Evolutionary conservation across 1,139 yeast genomes (phyloP).

Genomic region (Candida pseudoviswanathii): DNA sequence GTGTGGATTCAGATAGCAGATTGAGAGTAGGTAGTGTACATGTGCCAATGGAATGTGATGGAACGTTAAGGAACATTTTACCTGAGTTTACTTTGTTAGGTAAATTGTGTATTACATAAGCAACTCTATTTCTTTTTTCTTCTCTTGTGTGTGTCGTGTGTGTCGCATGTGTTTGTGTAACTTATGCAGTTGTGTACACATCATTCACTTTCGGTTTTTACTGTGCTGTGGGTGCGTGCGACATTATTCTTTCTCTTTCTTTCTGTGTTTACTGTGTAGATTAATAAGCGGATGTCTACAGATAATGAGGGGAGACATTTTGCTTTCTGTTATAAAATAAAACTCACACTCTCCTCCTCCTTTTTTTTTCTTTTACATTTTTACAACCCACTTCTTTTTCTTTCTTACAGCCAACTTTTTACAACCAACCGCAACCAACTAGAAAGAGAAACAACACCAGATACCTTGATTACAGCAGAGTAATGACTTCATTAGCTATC

Average conservation of each 20-base stretch:
- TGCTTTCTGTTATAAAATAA: not conserved
- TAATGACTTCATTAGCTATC: constrained; percentile 50
- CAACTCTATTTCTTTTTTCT: not conserved
- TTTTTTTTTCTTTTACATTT: not conserved
- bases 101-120: too few relatives aligned
- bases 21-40: not conserved
- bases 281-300: not conserved
- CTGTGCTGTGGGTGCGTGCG: not conserved
- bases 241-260: not conserved
- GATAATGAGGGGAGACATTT: constrained; percentile 1
- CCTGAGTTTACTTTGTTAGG: not conserved
- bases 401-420: constrained; percentile 4
- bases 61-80: not conserved
- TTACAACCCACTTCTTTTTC: constrained; percentile 4
- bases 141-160: not conserved
- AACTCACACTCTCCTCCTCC: not conserved
- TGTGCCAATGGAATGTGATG: not conserved
- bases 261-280: not conserved
- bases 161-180: not conserved
- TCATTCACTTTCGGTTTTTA: not conserved
- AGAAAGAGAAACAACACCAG: too few relatives aligned
- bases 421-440: not conserved
- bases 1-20: not conserved
- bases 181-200: not conserved
- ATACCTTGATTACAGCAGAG: not conserved